Base-by-base conservation (phyloP, 2,329 filamentous ascomycete species). In the Aschersonia sp. region DNA sequence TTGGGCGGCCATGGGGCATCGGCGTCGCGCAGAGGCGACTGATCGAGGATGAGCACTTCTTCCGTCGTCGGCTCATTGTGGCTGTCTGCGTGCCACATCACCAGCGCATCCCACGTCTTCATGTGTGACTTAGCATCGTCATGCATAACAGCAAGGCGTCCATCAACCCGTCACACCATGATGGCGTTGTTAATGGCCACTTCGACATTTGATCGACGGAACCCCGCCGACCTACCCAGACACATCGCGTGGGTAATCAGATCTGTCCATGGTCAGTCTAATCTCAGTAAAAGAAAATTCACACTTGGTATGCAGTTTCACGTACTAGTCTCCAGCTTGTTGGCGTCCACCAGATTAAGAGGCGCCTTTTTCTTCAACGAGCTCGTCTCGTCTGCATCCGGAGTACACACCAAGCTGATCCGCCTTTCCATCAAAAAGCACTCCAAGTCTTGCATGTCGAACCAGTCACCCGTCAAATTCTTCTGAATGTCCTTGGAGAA, bases 391-490 rank as follows among this genome's bases (percentile, higher is more conserved):
- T 9, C 12, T 38, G 35, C 7, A 12, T 7, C 7, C 7, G 46
- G 28, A 44, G 42, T 4, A 45, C 40, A 31, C 28, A 41, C 43
- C 31, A 53, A 38, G 5, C 44, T 46, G 9, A 51, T 43, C 5
- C 48, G 45, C 9, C 38, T 48, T 10, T 53, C 51, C 3, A 47
- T 20, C 3, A 53, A 40, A 35, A 44, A 52, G 6, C 50, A 49
- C 47, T 53, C 52, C 32, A 53, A 38, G 20, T 52, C 52, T 47
- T 52, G 52, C 51, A 53, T 50, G 29, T 53, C 51, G 40, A 53
- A 53, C 52, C 51, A 52, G 45, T 53, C 52, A 10, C 52, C 52
- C 20, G 40, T 44, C 43, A 53, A 46, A 6, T 49, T 31, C 2
- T 50, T 43, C 32, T 50, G 51, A 2, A 52, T 44, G 29, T 51